These are phyloP conservation scores for Boletus fagicola DNA, from an alignment of 768 basidiomycete genomes.

Conservation along the genomic window DNA sequence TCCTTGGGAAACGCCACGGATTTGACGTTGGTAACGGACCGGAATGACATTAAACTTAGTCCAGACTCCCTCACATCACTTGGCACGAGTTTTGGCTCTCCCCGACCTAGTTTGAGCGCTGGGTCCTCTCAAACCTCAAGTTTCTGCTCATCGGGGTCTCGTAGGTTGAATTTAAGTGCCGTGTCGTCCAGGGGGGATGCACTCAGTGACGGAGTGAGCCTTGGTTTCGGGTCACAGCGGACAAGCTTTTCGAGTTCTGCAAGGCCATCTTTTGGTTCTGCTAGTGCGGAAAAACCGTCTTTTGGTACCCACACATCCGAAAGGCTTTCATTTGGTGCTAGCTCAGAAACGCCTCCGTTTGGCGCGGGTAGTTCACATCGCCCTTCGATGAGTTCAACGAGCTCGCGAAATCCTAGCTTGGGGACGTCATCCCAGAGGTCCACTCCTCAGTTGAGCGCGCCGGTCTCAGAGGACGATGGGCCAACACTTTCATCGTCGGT, in stretches of 20 bases:
- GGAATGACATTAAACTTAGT: constrained; percentile 24
- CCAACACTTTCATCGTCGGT: constrained; percentile 7
- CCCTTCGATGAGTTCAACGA: not conserved
- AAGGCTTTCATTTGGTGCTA: constrained; percentile 15
- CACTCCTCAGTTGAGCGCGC: not conserved
- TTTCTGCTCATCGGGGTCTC: constrained; percentile 27
- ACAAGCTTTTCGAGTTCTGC: constrained; percentile 21
- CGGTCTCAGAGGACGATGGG: constrained; percentile 21
- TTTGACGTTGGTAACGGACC: constrained; percentile 25
- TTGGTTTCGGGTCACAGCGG: constrained; percentile 23
- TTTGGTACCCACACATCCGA: constrained; percentile 19
- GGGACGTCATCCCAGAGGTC: constrained; percentile 16
- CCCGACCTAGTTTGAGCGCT: constrained; percentile 26
- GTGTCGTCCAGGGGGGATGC: constrained; percentile 22
- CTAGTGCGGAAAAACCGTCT: constrained; percentile 16
- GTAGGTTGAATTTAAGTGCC: constrained; percentile 21
- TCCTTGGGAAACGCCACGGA: constrained; percentile 16
- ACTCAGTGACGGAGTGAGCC: constrained; percentile 13
- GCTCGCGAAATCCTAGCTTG: constrained; percentile 6
- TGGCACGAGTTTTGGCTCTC: constrained; percentile 27
- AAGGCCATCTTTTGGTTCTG: constrained; percentile 18
- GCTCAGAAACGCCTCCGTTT: constrained; percentile 17
- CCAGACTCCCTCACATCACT: constrained; percentile 30
- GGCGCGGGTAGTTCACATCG: constrained; percentile 12
- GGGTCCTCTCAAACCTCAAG: constrained; percentile 30